Conservation (phyloP, 2,329 filamentous ascomycete genomes). For the Epichloe scottii region DNA sequence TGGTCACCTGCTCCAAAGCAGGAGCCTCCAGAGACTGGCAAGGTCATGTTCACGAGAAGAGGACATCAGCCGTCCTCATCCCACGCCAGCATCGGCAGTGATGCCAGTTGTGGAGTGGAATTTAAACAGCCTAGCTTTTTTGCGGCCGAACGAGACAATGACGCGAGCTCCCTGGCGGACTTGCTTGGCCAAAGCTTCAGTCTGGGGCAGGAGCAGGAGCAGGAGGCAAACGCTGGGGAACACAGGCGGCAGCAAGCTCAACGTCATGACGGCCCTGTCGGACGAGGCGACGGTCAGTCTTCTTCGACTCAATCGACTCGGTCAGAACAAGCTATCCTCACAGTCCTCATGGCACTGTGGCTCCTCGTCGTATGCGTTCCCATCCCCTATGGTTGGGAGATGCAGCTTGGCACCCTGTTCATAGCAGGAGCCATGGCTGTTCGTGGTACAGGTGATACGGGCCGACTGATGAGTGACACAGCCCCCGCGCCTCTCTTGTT, state of each 20-base stretch:
- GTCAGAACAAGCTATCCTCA: slow-evolving; percentile 12
- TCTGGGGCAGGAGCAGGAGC: slow-evolving; percentile 20
- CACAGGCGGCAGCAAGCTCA: not conserved
- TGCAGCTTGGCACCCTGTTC: slow-evolving; percentile 16
- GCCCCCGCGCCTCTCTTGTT: slow-evolving; percentile 11
- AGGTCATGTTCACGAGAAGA: slow-evolving; percentile 36
- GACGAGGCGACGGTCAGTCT: not conserved
- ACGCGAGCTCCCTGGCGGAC: slow-evolving; percentile 31
- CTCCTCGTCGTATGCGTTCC: slow-evolving; percentile 10
- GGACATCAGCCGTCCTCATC: slow-evolving; percentile 6
- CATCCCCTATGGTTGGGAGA: slow-evolving; percentile 15
- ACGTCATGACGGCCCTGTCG: not conserved
- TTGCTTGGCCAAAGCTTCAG: slow-evolving; percentile 32
- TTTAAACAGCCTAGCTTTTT: slow-evolving; percentile 53
- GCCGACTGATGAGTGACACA: slow-evolving; percentile 6
- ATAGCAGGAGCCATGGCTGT: slow-evolving; percentile 19
- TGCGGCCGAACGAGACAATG: slow-evolving; percentile 27
- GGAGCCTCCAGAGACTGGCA: slow-evolving; percentile 30
- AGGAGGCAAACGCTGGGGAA: slow-evolving; percentile 5
- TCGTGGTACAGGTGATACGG: slow-evolving; percentile 17
- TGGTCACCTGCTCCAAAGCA: slow-evolving; percentile 39
- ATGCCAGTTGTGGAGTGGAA: slow-evolving; percentile 19
- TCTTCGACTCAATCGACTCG: not conserved
- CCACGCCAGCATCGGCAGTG: slow-evolving; percentile 4
- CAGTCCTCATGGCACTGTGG: slow-evolving; percentile 15